phyloP scores from a whole-genome alignment of 441 rosid species.

The Geranium incanum region DNA sequence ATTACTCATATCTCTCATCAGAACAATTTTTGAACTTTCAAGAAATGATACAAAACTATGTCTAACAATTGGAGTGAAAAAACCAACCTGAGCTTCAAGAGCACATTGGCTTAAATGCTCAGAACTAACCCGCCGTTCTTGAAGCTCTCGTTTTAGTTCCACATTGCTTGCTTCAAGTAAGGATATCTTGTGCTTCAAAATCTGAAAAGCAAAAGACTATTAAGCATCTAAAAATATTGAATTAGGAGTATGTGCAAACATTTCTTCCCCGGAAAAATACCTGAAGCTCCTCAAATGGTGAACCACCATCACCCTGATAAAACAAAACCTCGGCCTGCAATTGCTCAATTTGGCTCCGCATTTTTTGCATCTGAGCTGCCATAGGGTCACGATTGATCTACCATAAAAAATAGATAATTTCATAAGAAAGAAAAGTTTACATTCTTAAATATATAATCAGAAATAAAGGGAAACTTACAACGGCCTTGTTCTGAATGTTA shows the following conservation, averaged over 20 bases:
- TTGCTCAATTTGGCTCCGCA: constrained; percentile 94
- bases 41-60: neutral
- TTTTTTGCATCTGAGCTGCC: constrained; percentile 72
- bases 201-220: constrained; percentile 31
- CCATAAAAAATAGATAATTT: neutral
- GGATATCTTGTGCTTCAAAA: constrained; percentile 74
- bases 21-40: neutral
- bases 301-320: constrained; percentile 59
- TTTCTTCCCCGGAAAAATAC: constrained; percentile 27
- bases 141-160: constrained; percentile 72
- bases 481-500: constrained; percentile 91
- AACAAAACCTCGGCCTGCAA: constrained; percentile 71
- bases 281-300: constrained; percentile 84
- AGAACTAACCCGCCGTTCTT: constrained; percentile 54
- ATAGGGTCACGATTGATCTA: constrained; percentile 89
- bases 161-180: constrained; percentile 81
- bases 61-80: constrained; percentile 11
- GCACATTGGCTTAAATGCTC: constrained; percentile 74
- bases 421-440: neutral
- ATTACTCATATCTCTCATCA: no score
- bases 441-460: neutral
- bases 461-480: constrained; percentile 40
- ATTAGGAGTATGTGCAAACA: constrained; percentile 11
- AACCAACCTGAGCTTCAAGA: constrained; percentile 69
- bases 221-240: constrained; percentile 16